Conservation (phyloP, 2,329 filamentous ascomycete genomes). For the Pseudogymnoascus sp. region DNA sequence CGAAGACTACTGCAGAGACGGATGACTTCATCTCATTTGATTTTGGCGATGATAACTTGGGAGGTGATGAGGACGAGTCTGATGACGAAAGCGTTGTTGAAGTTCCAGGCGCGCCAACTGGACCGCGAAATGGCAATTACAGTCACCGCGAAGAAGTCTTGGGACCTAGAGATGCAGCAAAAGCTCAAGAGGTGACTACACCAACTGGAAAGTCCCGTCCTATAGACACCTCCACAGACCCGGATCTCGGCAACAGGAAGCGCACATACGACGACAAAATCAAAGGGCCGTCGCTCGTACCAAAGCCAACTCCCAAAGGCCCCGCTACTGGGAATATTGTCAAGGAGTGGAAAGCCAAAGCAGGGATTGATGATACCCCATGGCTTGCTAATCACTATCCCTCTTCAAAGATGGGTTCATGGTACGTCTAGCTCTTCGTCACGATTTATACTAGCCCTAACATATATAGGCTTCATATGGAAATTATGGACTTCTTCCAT, state of each 20-base stretch:
- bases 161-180: constrained; percentile 1
- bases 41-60: constrained; percentile 46
- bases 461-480: constrained; percentile 65
- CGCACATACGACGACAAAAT: constrained; percentile 64
- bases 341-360: constrained; percentile 32
- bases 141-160: constrained; percentile 12
- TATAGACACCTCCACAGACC: constrained; percentile 26
- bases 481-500: constrained; percentile 81
- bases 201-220: constrained; percentile 6
- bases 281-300: constrained; percentile 24
- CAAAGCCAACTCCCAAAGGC: constrained; percentile 16
- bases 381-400: constrained; percentile 54
- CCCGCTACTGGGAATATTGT: constrained; percentile 27
- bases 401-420: constrained; percentile 43
- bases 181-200: constrained; percentile 10
- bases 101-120: constrained; percentile 21
- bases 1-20: constrained; percentile 45
- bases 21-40: constrained; percentile 90
- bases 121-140: constrained; percentile 14
- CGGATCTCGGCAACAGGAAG: constrained; percentile 58
- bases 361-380: constrained; percentile 41
- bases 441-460: constrained; percentile 9
- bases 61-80: constrained; percentile 28
- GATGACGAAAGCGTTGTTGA: constrained; percentile 20
- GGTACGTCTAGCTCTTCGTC: constrained; percentile 36